These are phyloP conservation scores for Cinnamomum chago DNA, from an alignment of 164 flowering plant genomes.

Conservation along the genomic window DNA sequence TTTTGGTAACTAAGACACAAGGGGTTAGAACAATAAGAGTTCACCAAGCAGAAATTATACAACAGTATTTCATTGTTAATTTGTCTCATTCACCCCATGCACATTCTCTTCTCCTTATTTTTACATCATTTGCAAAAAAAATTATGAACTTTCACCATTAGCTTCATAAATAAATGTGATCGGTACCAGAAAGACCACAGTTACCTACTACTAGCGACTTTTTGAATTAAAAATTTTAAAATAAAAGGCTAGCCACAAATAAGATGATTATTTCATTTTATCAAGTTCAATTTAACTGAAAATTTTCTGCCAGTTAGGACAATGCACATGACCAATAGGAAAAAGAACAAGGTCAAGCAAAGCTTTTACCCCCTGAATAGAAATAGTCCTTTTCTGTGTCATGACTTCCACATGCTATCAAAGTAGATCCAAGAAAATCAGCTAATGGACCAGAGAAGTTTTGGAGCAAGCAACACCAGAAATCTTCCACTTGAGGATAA, in stretches of 20 bases:
- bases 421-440: slow-evolving; percentile 33
- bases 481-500: slow-evolving; percentile 25
- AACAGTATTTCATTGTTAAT: too few species aligned
- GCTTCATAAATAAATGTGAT: too few species aligned
- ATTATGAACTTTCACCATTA: too few species aligned
- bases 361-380: slow-evolving; percentile 45
- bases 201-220: too few species aligned
- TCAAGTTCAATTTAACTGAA: neutral
- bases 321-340: neutral
- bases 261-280: too few species aligned
- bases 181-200: too few species aligned
- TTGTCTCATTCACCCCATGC: too few species aligned
- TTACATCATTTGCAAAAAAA: too few species aligned
- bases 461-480: slow-evolving; percentile 43
- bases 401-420: slow-evolving; percentile 25
- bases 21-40: neutral
- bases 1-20: neutral
- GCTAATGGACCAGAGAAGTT: slow-evolving; percentile 37
- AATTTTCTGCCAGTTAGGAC: neutral
- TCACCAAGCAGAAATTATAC: too few species aligned
- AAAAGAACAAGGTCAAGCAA: neutral
- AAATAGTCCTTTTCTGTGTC: slow-evolving; percentile 27
- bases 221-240: too few species aligned
- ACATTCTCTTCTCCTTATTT: too few species aligned
- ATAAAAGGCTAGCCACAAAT: too few species aligned